Percentiles rank a stretch among this genome's conserved stretches.
These are phyloP conservation scores for Penicillium odoratum DNA, from an alignment of 495 filamentous ascomycete species.

Conservation along the genomic window DNA sequence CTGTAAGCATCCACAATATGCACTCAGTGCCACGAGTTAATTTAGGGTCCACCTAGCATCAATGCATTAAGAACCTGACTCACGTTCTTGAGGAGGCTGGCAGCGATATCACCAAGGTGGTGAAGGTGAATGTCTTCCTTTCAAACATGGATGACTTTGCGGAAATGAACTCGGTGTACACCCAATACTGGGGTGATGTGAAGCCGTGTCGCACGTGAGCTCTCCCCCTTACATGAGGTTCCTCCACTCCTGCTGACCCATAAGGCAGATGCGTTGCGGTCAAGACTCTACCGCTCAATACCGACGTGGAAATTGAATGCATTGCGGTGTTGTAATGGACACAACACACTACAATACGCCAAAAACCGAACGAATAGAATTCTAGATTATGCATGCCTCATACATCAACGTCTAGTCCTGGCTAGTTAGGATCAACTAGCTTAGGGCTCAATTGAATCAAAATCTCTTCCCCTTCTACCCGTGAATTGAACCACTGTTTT, in stretches of 20 bases:
- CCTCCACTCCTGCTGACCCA: no score
- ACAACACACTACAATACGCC: no score
- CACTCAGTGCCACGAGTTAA: background rate
- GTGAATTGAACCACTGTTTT: conserved; percentile 53
- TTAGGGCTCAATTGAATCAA: conserved; percentile 16
- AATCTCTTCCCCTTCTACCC: conserved; percentile 30
- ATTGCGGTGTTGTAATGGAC: conserved; percentile 37
- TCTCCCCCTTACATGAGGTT: background rate
- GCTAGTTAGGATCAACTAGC: background rate
- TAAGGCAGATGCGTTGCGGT: conserved; percentile 59
- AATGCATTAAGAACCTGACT: conserved; percentile 61
- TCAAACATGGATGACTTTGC: conserved; percentile 68
- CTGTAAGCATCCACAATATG: conserved; percentile 28
- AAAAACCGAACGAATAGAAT: no score
- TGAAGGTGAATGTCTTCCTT: conserved; percentile 71
- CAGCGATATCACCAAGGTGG: conserved; percentile 60
- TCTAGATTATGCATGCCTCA: no score
- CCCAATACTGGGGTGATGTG: conserved; percentile 55
- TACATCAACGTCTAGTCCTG: background rate
- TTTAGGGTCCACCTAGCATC: conserved; percentile 22
- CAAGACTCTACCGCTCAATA: conserved; percentile 60
- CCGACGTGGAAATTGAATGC: conserved; percentile 74
- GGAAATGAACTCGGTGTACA: conserved; percentile 42
- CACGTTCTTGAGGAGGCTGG: conserved; percentile 67
- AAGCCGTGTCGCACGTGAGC: conserved; percentile 57